These are phyloP conservation scores for Areca catechu DNA, from an alignment of 176 grass and related monocot species.

Conservation along the genomic window DNA sequence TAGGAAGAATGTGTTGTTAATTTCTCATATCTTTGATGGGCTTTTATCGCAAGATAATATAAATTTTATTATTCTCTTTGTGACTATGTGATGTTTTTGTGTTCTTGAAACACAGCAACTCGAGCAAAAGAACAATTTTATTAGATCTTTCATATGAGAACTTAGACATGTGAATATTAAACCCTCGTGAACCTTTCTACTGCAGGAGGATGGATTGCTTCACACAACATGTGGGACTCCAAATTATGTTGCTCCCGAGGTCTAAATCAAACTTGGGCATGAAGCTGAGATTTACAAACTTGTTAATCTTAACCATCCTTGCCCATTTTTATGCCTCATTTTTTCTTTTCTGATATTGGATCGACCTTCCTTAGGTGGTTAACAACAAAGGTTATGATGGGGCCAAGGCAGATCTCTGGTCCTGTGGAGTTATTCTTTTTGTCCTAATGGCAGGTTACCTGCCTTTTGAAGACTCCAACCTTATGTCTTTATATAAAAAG, in stretches of 20 bases:
- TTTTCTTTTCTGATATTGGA: background rate
- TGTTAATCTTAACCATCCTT: too few relatives aligned
- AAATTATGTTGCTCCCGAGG: constrained; percentile 98
- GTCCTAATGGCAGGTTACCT: constrained; percentile 91
- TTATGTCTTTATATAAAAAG: constrained; percentile 92
- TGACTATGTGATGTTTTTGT: too few relatives aligned
- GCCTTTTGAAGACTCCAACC: constrained; percentile 89
- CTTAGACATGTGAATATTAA: background rate
- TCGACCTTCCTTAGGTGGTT: constrained; percentile 42
- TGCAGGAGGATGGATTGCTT: constrained; percentile 84
- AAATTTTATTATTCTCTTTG: too few relatives aligned
- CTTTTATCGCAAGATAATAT: too few relatives aligned
- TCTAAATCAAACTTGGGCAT: constrained; percentile 3
- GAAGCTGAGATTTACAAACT: too few relatives aligned
- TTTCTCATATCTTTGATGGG: too few relatives aligned
- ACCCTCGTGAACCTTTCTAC: background rate
- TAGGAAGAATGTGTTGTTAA: background rate
- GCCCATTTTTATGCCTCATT: too few relatives aligned
- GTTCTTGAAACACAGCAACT: background rate
- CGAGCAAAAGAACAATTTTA: too few relatives aligned
- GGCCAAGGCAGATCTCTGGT: constrained; percentile 92
- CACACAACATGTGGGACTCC: constrained; percentile 96
- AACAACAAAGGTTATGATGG: constrained; percentile 97
- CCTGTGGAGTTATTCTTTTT: constrained; percentile 96
- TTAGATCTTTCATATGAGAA: too few relatives aligned